Base-by-base conservation (phyloP, 208 protist species). In the Vickermania spadyakhi region DNA sequence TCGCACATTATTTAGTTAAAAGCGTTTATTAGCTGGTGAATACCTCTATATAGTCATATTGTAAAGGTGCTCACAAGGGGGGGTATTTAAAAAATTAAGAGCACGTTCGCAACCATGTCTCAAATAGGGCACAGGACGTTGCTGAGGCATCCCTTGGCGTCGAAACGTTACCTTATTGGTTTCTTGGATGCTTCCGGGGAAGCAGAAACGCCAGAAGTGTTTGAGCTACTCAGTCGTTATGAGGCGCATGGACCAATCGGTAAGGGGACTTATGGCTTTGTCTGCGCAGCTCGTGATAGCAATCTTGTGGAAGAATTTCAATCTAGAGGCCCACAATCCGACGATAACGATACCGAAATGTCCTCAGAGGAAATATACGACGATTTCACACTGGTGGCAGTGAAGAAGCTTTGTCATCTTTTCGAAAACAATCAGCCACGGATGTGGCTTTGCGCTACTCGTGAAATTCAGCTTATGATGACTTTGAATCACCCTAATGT, bases 381-480 rank as follows among this genome's bases (percentile, higher is more conserved):
- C 30, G 59, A 23, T 52, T 28, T 59, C 64, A 89, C 83, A 27
- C 74, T 80, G 25, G 83, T 93, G 25, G 86, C 86, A 0, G 58
- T 93, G 13, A 93, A 93, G 68, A 93, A 93, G 60, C 66, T 89
- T 25, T 59, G 60, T 7, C 64, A 85, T 13, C 68, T 93, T 14
- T 93, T 93, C 56, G 80, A 89, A 58, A 51, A 74, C 58, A 86
- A 84, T 58, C 75, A 86, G 55, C 77, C 86, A 3, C 82, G 86
- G 58, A 80, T 89, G 82, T 93, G 86, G 83, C 73, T 93, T 52
- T 91, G 86, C 51, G 86, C 83, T 18, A 77, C 81, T 4, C 82
- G 86, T 1, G 82, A 93, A 58, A 85, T 90, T 53, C 83, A 90
- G 59, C 72, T 93, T 31, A 90, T 93, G 79, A 86, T 84, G 73